phyloP scores from a whole-genome alignment of 2,329 filamentous ascomycete genomes.

The Chrysosporium keratinophilum region DNA sequence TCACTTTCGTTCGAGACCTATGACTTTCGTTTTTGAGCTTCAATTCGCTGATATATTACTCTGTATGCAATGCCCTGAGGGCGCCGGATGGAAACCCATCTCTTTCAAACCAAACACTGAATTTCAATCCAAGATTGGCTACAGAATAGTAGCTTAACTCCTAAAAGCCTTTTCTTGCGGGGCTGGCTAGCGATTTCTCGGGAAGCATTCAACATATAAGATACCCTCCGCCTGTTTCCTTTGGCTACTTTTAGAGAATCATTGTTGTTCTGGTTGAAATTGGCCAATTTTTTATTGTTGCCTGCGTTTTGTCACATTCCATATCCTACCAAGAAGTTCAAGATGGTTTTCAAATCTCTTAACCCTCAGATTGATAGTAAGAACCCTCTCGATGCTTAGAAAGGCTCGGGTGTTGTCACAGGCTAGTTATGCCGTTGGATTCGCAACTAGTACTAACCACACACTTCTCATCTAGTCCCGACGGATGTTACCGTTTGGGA shows the following conservation, averaged over 20 bases:
- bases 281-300: neutral
- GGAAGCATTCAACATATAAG: neutral
- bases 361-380: slow-evolving; percentile 11
- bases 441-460: neutral
- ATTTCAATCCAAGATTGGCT: neutral
- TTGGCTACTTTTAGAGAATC: neutral
- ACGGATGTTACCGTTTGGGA: slow-evolving; percentile 48
- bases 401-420: no score
- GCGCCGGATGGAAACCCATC: no score
- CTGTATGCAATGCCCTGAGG: no score
- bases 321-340: neutral
- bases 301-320: neutral
- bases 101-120: neutral
- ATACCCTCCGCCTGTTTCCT: neutral
- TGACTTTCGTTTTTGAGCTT: no score
- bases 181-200: neutral
- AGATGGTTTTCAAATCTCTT: slow-evolving; percentile 11
- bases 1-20: no score
- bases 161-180: slow-evolving; percentile 4
- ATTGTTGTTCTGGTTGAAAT: neutral
- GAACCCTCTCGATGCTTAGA: neutral
- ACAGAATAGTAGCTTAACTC: neutral
- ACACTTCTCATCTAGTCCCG: slow-evolving; percentile 36
- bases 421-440: neutral
- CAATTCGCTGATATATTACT: no score